Percentiles rank a stretch among this genome's conserved stretches.
Evolutionary conservation across 257 asterid species (phyloP).

Genomic region (Mentha longifolia): DNA sequence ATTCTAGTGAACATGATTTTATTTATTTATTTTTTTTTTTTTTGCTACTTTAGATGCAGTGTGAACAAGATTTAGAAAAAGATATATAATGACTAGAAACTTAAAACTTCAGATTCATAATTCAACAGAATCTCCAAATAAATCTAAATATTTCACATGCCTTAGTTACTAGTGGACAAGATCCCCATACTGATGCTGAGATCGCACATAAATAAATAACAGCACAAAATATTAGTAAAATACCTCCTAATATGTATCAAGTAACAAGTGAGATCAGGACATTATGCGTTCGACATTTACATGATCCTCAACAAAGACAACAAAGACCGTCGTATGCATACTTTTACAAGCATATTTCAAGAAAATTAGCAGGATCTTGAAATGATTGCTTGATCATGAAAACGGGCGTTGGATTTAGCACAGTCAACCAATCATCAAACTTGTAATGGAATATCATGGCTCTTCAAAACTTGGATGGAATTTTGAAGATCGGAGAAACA

Average conservation of each 20-base stretch:
- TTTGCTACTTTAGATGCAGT: background rate
- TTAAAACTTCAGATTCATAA: conserved; percentile 23
- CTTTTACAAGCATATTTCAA: background rate
- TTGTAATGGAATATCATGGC: background rate
- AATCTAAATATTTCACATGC: conserved; percentile 30
- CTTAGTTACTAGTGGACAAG: conserved; percentile 18
- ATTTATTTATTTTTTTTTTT: too few species aligned
- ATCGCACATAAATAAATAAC: conserved; percentile 15
- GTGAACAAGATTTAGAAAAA: conserved; percentile 19
- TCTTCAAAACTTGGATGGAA: background rate
- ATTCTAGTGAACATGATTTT: background rate
- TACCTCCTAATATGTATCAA: background rate
- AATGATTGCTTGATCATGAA: too few species aligned
- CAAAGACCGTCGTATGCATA: background rate
- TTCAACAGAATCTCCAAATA: conserved; percentile 15
- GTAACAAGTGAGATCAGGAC: conserved; percentile 19
- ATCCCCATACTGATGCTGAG: conserved; percentile 31
- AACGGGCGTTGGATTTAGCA: background rate
- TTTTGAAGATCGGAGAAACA: background rate
- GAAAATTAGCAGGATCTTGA: too few species aligned
- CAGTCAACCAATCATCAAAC: background rate
- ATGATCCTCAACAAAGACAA: background rate
- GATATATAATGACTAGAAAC: background rate
- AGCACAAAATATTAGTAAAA: background rate
- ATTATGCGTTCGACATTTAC: conserved; percentile 1